phyloP scores from a whole-genome alignment of 352 stramenopile species.

The Phytophthora pistaciae region DNA sequence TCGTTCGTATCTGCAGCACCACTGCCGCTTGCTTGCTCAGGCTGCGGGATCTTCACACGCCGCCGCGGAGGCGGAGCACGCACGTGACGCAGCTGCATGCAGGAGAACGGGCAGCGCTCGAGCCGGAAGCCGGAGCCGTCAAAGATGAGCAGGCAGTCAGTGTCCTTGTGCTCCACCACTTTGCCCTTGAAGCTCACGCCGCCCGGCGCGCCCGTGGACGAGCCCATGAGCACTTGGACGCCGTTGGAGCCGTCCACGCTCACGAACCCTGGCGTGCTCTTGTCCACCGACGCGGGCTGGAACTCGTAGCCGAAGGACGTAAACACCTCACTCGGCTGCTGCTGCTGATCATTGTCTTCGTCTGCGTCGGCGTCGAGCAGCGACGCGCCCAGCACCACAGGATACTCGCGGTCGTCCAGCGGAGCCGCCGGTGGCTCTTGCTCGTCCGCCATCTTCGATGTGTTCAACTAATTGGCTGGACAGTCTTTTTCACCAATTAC shows the following conservation, averaged over 20 bases:
- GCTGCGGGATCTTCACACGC: slow-evolving; percentile 19
- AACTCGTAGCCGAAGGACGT: slow-evolving; percentile 87
- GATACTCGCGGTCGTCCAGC: slow-evolving; percentile 65
- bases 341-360: slow-evolving; percentile 4
- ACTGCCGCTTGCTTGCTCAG: slow-evolving; percentile 4
- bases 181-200: slow-evolving; percentile 88
- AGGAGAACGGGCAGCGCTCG: slow-evolving; percentile 74
- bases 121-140: slow-evolving; percentile 72
- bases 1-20: slow-evolving; percentile 4
- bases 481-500: slow-evolving; percentile 26
- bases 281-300: slow-evolving; percentile 83
- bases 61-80: slow-evolving; percentile 44
- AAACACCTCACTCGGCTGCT: slow-evolving; percentile 40
- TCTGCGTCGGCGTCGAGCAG: slow-evolving; percentile 26
- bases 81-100: slow-evolving; percentile 80
- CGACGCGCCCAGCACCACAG: slow-evolving; percentile 60
- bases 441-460: slow-evolving; percentile 21
- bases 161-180: slow-evolving; percentile 79
- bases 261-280: slow-evolving; percentile 68
- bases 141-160: slow-evolving; percentile 86
- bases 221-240: slow-evolving; percentile 74
- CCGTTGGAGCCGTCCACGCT: slow-evolving; percentile 64
- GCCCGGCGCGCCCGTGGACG: slow-evolving; percentile 54
- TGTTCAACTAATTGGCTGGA: slow-evolving; percentile 18
- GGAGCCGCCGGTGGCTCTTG: slow-evolving; percentile 10